Conservation (phyloP, 208 protist species). For the Trypanosoma theileri region DNA sequence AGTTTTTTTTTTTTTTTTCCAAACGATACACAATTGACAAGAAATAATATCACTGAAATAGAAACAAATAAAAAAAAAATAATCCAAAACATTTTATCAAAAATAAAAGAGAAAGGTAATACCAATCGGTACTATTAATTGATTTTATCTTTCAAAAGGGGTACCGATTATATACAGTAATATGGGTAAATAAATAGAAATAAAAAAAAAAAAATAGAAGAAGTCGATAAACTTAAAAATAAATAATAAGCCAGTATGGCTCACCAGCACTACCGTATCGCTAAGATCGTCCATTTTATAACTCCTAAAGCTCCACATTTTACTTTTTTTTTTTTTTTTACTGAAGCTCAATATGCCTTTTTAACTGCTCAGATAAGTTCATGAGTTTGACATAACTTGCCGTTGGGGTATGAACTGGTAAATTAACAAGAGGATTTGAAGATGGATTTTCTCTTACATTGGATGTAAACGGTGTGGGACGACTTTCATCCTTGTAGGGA, state of each 20-base stretch:
- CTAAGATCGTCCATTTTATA: no score
- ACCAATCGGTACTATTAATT: no score
- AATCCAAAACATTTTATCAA: no score
- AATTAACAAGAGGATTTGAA: slow-evolving; percentile 7
- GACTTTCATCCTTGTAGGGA: neutral
- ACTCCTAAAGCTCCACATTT: no score
- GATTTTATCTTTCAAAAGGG: neutral
- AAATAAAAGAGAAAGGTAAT: no score
- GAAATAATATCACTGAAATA: neutral
- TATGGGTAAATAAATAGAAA: neutral
- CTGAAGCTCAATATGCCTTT: slow-evolving; percentile 10
- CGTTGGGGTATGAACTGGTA: slow-evolving; percentile 6
- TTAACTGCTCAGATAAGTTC: slow-evolving; percentile 25
- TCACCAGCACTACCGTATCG: no score
- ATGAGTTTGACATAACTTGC: slow-evolving; percentile 20
- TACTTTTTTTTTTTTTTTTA: neutral
- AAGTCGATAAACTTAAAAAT: neutral
- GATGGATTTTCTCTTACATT: neutral
- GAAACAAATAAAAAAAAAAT: no score
- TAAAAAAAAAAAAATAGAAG: slow-evolving; percentile 4
- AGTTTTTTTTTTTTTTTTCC: no score
- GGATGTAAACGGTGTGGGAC: neutral
- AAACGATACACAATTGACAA: neutral
- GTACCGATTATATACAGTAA: neutral
- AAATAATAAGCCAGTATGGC: neutral